Percentiles rank a stretch among this genome's conserved stretches.
Conservation (phyloP, 2,329 filamentous ascomycete genomes). For the Mycogone perniciosa region DNA sequence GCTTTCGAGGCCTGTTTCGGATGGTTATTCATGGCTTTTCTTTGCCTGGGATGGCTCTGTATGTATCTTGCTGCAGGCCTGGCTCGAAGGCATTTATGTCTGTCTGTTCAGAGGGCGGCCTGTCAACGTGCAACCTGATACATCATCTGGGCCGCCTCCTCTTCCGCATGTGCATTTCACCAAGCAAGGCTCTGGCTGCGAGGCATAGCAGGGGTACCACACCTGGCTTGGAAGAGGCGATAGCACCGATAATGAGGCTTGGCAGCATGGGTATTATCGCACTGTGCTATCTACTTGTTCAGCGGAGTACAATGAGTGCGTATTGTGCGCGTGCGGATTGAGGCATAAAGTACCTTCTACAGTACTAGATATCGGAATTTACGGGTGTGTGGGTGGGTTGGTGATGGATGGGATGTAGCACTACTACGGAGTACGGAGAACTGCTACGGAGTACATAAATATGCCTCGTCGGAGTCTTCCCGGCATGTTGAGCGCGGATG, state of each 20-base stretch:
- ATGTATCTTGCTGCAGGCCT: not conserved
- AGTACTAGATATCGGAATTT: not conserved
- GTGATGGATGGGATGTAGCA: not conserved
- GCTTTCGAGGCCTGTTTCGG: not conserved
- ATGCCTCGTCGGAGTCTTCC: constrained; percentile 11
- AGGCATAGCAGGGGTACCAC: no score
- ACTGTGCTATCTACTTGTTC: not conserved
- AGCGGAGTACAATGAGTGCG: not conserved
- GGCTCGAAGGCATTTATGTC: no score
- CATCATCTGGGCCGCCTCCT: not conserved
- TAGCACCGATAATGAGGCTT: not conserved
- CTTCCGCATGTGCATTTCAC: no score
- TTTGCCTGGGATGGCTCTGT: not conserved
- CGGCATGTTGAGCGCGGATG: constrained; percentile 3
- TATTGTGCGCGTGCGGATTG: not conserved
- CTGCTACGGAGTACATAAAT: constrained; percentile 7
- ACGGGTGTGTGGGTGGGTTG: constrained; percentile 8
- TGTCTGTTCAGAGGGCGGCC: no score
- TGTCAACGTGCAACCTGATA: not conserved
- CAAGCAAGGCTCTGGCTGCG: no score
- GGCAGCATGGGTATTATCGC: not conserved
- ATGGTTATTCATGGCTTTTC: not conserved
- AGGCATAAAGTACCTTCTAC: not conserved
- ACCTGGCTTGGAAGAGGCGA: no score
- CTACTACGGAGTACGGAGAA: not conserved